Evolutionary conservation across 2,329 filamentous ascomycete genomes (phyloP).

Genomic region (Westerdykella ornata): DNA sequence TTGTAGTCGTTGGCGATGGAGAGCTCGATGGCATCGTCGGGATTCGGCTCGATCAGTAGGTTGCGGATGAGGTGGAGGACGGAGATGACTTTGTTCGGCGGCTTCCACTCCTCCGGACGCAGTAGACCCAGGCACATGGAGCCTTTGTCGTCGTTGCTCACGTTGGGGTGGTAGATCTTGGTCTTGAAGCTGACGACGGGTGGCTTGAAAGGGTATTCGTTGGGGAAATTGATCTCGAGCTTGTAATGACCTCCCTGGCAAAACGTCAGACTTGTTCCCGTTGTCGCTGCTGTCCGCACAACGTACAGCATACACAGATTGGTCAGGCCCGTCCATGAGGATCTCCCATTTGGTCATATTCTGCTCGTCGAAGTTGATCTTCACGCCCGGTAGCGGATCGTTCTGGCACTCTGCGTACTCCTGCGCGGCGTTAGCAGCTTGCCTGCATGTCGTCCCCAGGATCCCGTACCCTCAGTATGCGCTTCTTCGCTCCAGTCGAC

Average conservation of each 20-base stretch:
- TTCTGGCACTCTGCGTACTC: conserved; percentile 34
- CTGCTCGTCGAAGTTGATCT: conserved; percentile 50
- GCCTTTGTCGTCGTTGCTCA: conserved; percentile 78
- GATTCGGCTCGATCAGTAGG: conserved; percentile 72
- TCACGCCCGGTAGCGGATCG: conserved; percentile 33
- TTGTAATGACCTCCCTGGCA: conserved; percentile 64
- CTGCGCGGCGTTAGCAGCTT: conserved; percentile 10
- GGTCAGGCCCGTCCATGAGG: conserved; percentile 57
- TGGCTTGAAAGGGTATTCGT: conserved; percentile 85
- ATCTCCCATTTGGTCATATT: conserved; percentile 65
- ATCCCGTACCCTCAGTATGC: conserved; percentile 40
- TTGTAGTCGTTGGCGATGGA: conserved; percentile 80
- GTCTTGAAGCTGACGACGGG: conserved; percentile 73
- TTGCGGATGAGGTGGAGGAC: conserved; percentile 72
- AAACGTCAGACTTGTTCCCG: background rate
- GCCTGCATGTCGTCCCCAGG: background rate
- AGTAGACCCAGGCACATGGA: conserved; percentile 81
- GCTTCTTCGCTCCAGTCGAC: conserved; percentile 39
- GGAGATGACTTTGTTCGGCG: conserved; percentile 65
- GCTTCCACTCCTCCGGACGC: conserved; percentile 87
- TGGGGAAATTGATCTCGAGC: conserved; percentile 64
- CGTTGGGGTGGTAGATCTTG: conserved; percentile 93
- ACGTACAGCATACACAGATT: conserved; percentile 59
- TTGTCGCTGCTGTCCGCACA: conserved; percentile 1
- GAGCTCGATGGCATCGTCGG: conserved; percentile 82